Evolutionary conservation across 805 yeast genomes (phyloP), one percentile per base, ranked within the genome.

Genomic region (Cyberlindnera mycetangii): DNA sequence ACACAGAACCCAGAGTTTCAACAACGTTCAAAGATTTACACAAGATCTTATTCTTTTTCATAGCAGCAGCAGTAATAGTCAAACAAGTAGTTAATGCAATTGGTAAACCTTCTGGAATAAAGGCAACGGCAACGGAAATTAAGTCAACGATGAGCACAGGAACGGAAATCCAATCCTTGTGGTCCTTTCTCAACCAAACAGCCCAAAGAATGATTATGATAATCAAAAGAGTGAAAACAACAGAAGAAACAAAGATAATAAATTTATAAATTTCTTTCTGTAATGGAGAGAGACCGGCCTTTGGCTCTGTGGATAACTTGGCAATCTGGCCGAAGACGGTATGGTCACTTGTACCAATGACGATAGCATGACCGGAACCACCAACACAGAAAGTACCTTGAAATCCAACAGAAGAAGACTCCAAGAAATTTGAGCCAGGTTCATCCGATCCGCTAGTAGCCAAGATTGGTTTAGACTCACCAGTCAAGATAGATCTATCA

Each of bases 1-100:
- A 74, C 18, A 78, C 75, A 14, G 78, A 69, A 14, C 83, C 85
- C 50, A 79, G 64, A 15, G 83, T 78, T 56, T 79, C 84, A 21
- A 76, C 76, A 20, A 72, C 69, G 14, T 74, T 59, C 41, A 75
- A 59, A 3, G 74, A 61, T 49, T 75, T 70, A 41, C 76, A 73
- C 39, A 75, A 61, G 27, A 77, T 68, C 39, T 71, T 68, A 47
- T 65, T 59, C 44, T 66, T 64, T 38, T 62, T 67, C 79, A 78
- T 75, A 37, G 62, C 64, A 32, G 58, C 56, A 16, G 81, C 79
- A 21, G 78, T 71, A 32, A 76, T 68, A 25, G 74, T 60, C 44
- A 77, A 61, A 54, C 65, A 80, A 47, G 69, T 75, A 53, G 74
- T 76, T 64, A 60, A 71, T 41, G 76, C 81, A 62, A 65, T 75